These are phyloP conservation scores for Pythium aphanidermatum DNA, from an alignment of 352 stramenopile species.

Conservation along the genomic window DNA sequence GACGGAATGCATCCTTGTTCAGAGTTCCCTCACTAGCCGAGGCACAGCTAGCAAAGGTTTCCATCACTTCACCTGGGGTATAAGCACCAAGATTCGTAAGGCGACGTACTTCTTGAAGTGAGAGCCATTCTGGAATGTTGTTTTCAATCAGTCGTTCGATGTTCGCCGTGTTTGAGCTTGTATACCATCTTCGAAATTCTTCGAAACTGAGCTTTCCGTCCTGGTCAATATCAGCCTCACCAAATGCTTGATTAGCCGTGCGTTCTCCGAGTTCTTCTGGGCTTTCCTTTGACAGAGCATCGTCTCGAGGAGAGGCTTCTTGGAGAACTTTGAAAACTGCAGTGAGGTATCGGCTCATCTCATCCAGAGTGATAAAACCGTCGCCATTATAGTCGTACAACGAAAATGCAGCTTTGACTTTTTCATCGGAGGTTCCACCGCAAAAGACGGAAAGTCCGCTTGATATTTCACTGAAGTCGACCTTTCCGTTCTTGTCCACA, in stretches of 20 bases:
- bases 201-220: slow-evolving; percentile 66
- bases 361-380: slow-evolving; percentile 73
- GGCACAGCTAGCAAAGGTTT: slow-evolving; percentile 66
- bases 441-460: slow-evolving; percentile 82
- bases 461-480: slow-evolving; percentile 86
- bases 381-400: slow-evolving; percentile 85
- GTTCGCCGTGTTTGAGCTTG: slow-evolving; percentile 57
- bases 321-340: slow-evolving; percentile 84
- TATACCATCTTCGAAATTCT: slow-evolving; percentile 84
- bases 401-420: slow-evolving; percentile 68
- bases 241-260: slow-evolving; percentile 73
- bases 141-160: slow-evolving; percentile 78
- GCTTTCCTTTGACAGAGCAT: slow-evolving; percentile 48
- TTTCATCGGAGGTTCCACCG: slow-evolving; percentile 70
- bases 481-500: slow-evolving; percentile 73
- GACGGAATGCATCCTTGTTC: slow-evolving; percentile 56
- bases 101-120: slow-evolving; percentile 63
- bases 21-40: slow-evolving; percentile 54
- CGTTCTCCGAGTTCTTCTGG: slow-evolving; percentile 50
- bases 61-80: slow-evolving; percentile 64
- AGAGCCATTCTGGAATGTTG: slow-evolving; percentile 72
- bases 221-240: slow-evolving; percentile 57
- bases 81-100: slow-evolving; percentile 73
- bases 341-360: slow-evolving; percentile 84
- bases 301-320: slow-evolving; percentile 48